Conservation (phyloP, 2,329 filamentous ascomycete species). For the Chaetomium olivaceum region DNA sequence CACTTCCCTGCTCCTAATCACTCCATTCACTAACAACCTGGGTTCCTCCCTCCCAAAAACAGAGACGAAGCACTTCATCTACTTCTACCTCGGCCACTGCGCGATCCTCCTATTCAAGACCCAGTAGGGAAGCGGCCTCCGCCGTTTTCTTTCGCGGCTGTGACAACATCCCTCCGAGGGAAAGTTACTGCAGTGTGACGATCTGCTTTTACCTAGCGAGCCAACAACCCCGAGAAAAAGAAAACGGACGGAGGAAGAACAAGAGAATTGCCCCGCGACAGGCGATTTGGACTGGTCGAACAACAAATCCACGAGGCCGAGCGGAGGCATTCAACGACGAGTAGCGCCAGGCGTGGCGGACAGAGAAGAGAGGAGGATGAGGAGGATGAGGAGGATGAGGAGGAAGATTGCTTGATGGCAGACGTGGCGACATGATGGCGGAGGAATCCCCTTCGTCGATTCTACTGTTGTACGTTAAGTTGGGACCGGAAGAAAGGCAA, state of each 20-base stretch:
- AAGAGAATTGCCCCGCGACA: slow-evolving; percentile 10
- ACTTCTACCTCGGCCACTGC: slow-evolving; percentile 99
- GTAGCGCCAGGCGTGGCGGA: background rate
- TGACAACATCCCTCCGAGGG: slow-evolving; percentile 14
- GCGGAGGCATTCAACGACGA: background rate
- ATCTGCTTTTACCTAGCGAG: slow-evolving; percentile 10
- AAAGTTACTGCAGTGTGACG: background rate
- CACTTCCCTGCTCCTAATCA: background rate
- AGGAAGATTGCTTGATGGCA: background rate
- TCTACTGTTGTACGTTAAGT: slow-evolving; percentile 5
- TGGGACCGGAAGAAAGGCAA: background rate
- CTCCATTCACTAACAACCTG: slow-evolving; percentile 6
- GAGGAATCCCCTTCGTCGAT: background rate
- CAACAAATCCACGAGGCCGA: background rate
- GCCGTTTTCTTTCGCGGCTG: slow-evolving; percentile 33
- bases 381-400: too few relatives aligned
- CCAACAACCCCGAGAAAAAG: slow-evolving; percentile 10
- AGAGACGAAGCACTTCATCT: slow-evolving; percentile 99
- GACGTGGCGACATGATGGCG: background rate
- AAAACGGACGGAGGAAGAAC: slow-evolving; percentile 26
- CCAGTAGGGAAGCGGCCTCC: slow-evolving; percentile 60
- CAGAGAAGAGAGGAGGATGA: background rate
- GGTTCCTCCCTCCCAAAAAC: slow-evolving; percentile 25
- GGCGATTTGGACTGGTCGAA: slow-evolving; percentile 9
- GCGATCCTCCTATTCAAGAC: slow-evolving; percentile 99